phyloP scores from a whole-genome alignment of 2,329 filamentous ascomycete species.

The Teratosphaeria gauchensis region DNA sequence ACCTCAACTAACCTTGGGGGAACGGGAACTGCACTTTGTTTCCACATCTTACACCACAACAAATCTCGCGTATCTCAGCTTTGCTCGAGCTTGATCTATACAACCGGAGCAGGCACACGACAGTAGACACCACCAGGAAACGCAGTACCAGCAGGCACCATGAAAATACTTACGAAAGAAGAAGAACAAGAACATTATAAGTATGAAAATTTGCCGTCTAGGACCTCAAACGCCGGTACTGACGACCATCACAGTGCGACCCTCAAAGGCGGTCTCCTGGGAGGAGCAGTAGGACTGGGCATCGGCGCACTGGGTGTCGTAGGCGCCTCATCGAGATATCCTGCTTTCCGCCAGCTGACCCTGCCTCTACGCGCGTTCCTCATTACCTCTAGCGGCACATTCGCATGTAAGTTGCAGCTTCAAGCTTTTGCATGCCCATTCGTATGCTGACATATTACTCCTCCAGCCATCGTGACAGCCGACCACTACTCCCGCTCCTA shows the following conservation, averaged over 20 bases:
- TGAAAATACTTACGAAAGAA: conserved; percentile 95
- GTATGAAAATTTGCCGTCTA: conserved; percentile 29
- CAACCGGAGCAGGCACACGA: background rate
- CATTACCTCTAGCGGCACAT: conserved; percentile 70
- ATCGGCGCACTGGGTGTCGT: conserved; percentile 59
- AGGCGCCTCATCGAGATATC: conserved; percentile 60
- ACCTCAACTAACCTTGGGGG: too few species aligned
- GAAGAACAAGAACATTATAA: conserved; percentile 81
- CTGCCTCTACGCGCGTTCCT: conserved; percentile 88
- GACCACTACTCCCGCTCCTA: conserved; percentile 63
- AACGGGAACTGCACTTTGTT: too few species aligned
- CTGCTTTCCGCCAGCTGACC: conserved; percentile 70
- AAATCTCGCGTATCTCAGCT: background rate
- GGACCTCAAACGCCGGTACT: background rate
- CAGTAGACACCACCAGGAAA: background rate
- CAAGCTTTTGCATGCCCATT: background rate
- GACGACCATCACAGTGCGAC: conserved; percentile 37
- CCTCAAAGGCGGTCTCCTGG: conserved; percentile 66
- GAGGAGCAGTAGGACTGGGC: conserved; percentile 58
- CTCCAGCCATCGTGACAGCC: conserved; percentile 62
- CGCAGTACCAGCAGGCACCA: conserved; percentile 29
- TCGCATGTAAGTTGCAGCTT: conserved; percentile 46
- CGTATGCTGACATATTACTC: background rate
- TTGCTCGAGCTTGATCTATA: background rate
- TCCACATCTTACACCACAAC: background rate